Evolutionary conservation across 2,329 filamentous ascomycete genomes (phyloP).

Genomic region (Trichoderma sp.): DNA sequence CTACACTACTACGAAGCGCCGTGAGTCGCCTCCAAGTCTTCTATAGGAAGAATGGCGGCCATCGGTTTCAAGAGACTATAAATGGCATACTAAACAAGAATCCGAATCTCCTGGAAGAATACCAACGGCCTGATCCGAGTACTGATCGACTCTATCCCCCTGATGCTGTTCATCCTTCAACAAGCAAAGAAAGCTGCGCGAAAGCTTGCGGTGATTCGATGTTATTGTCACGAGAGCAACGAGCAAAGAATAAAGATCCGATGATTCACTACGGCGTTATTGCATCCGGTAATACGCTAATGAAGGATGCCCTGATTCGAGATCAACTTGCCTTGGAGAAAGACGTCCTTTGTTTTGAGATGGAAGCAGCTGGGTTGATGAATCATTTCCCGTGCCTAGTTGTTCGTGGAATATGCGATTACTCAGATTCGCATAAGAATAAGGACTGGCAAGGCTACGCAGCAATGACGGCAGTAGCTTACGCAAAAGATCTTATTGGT

Average conservation of each 20-base stretch:
- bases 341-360: slow-evolving; percentile 27
- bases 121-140: background rate
- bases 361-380: slow-evolving; percentile 33
- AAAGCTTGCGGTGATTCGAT: background rate
- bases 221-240: background rate
- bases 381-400: slow-evolving; percentile 32
- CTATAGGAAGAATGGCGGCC: too few species aligned
- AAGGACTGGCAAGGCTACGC: slow-evolving; percentile 32
- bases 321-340: slow-evolving; percentile 27
- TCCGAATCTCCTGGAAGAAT: slow-evolving; percentile 15
- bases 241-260: background rate
- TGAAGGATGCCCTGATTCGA: slow-evolving; percentile 25
- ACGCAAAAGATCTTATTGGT: slow-evolving; percentile 30
- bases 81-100: background rate
- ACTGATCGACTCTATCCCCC: slow-evolving; percentile 19
- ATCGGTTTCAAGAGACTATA: slow-evolving; percentile 18
- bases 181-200: background rate
- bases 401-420: slow-evolving; percentile 37
- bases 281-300: slow-evolving; percentile 20
- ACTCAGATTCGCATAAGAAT: slow-evolving; percentile 35
- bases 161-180: background rate
- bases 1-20: background rate
- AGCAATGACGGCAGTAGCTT: slow-evolving; percentile 31
- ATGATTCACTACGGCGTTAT: slow-evolving; percentile 24
- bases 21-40: too few species aligned